Conservation (phyloP, 164 flowering plant species). For the Macadamia integrifolia region DNA sequence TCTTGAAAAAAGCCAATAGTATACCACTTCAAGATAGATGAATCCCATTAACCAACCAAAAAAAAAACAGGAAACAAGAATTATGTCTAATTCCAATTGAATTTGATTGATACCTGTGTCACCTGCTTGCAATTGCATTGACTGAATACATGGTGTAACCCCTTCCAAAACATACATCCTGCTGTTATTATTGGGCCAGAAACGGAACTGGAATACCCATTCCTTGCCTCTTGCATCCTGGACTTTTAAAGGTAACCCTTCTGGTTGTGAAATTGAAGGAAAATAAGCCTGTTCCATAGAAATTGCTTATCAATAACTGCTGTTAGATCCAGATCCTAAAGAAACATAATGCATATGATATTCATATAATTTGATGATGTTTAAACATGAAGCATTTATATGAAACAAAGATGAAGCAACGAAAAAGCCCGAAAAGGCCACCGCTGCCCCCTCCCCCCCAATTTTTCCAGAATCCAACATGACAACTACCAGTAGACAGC, state of each 20-base stretch:
- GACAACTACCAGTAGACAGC: not conserved
- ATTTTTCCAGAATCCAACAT: not conserved
- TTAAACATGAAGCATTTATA: not conserved
- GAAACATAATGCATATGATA: not conserved
- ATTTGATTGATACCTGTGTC: constrained; percentile 57
- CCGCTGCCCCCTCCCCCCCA: not conserved
- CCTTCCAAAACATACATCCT: constrained; percentile 98
- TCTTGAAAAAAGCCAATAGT: no score
- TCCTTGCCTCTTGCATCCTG: constrained; percentile 85
- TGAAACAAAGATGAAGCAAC: not conserved
- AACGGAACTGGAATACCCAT: constrained; percentile 89
- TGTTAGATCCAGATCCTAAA: not conserved
- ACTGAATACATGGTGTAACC: constrained; percentile 88
- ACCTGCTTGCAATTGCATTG: constrained; percentile 92
- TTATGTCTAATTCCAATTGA: not conserved
- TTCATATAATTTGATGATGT: not conserved
- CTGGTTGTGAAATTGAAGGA: constrained; percentile 81
- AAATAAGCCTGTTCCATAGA: constrained; percentile 64
- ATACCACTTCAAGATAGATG: not conserved
- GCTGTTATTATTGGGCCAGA: constrained; percentile 97
- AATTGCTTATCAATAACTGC: constrained; percentile 6
- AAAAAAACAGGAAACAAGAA: not conserved
- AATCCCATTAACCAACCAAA: not conserved
- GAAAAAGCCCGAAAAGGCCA: not conserved
- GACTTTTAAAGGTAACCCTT: constrained; percentile 80